Evolutionary conservation across 2,329 filamentous ascomycete genomes (phyloP), one percentile per base, ranked within the genome.

Genomic region (Beauveria varroae): DNA sequence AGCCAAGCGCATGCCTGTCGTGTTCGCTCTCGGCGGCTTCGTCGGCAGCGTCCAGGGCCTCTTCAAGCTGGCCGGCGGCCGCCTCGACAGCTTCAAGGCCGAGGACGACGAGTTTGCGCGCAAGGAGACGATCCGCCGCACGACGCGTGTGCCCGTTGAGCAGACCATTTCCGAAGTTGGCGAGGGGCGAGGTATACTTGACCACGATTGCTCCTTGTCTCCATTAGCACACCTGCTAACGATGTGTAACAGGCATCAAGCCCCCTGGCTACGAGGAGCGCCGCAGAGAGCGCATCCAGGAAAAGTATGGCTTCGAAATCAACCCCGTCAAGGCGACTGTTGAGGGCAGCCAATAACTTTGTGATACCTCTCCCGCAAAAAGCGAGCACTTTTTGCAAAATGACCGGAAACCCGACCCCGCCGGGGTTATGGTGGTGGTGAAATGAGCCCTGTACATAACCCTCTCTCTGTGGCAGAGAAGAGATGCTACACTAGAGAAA

Each of bases 291-390:
- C 84, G 90, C 68, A 82, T 97, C 74, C 87, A 90, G 83, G 87
- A 91, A 76, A 90, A 87, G 75, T 96, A 96, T 71, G 91, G 92
- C 63, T 85, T 96, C 70, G 91, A 96, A 66, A 86, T 96, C 70
- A 84, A 88, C 70, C 83, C 86, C 60, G 84, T 87, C 66, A 82
- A 75, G 62, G 79, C 81, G 49, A 77, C 75, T 53, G 73, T 75
- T 65, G 77, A 84, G 60, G 74, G 74, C 62, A 76, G 74, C 70
- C 70, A 72, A 70, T 76, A 70, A 66, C 18, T 44, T 50, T 34
- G 3, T 41, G 14, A 52, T 52, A 30, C 43, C 52, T 62, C 28
- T 44, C 43, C 3, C 12, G 55, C 44, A 37, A 51, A 49, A 51
- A 18, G n/a, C 57, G 51, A 64, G 55, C 24, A n/a, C n/a, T 24